A percentile compares a stretch with the other conserved stretches of the same genome.
phyloP scores from a whole-genome alignment of 495 filamentous ascomycete genomes.

The Daldinia childiae region DNA sequence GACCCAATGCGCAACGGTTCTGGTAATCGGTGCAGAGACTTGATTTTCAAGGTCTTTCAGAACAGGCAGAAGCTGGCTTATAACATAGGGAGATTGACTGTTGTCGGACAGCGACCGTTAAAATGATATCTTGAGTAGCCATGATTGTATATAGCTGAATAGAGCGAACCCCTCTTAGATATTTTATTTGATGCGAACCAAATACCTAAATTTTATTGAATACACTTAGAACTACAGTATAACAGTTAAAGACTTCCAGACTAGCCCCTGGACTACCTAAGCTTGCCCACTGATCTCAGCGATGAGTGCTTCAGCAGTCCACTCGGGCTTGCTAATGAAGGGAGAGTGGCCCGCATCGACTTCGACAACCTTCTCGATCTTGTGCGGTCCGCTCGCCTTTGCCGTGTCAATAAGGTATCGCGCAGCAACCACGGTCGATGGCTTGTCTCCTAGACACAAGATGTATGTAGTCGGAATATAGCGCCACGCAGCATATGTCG shows the following conservation, averaged over 20 bases:
- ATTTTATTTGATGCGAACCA: not conserved
- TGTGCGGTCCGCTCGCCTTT: conserved; percentile 25
- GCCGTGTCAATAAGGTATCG: conserved; percentile 37
- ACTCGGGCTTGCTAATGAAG: conserved; percentile 25
- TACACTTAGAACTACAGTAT: not conserved
- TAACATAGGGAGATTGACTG: conserved; percentile 17
- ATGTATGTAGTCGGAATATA: conserved; percentile 44
- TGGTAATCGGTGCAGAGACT: conserved; percentile 6
- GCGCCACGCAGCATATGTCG: conserved; percentile 47
- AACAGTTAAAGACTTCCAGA: not conserved
- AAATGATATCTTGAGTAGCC: not conserved
- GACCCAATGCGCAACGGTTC: not conserved
- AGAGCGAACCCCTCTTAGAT: not conserved
- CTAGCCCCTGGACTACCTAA: not conserved
- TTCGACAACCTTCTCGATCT: conserved; percentile 23
- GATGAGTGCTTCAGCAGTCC: conserved; percentile 21
- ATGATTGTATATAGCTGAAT: not conserved
- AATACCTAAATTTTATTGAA: not conserved
- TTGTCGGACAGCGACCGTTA: conserved; percentile 15
- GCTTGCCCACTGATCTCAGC: not conserved
- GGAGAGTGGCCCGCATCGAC: conserved; percentile 29
- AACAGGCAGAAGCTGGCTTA: conserved; percentile 21
- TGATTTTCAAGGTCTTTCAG: conserved; percentile 13
- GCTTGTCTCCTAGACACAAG: not conserved
- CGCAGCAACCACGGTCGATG: not conserved